Conservation (phyloP, 768 basidiomycete species). For the Auricularia heimuer region DNA sequence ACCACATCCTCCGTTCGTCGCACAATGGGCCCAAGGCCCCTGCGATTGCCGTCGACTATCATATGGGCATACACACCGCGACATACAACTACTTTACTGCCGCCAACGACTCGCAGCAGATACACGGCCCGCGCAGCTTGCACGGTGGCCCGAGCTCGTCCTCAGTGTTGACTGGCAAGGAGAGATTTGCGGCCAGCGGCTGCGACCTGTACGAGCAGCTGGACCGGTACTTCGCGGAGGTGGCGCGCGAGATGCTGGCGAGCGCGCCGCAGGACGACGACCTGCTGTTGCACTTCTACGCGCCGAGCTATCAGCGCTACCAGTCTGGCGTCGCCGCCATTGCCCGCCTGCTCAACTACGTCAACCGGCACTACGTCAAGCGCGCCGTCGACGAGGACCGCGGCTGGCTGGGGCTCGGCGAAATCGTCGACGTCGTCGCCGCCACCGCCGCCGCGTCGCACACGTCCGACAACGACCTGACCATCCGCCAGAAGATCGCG, state of each 20-base stretch:
- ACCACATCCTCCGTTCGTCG: slow-evolving; percentile 67
- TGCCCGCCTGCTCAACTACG: slow-evolving; percentile 65
- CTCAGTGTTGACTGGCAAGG: neutral
- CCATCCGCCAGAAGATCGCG: slow-evolving; percentile 43
- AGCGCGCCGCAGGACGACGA: slow-evolving; percentile 58
- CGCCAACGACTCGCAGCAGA: slow-evolving; percentile 10
- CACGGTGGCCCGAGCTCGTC: neutral
- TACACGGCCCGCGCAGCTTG: neutral
- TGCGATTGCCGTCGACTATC: slow-evolving; percentile 59
- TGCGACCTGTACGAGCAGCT: slow-evolving; percentile 65
- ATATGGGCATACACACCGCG: slow-evolving; percentile 73
- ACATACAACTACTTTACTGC: slow-evolving; percentile 65
- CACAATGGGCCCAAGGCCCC: slow-evolving; percentile 57
- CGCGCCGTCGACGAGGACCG: slow-evolving; percentile 69
- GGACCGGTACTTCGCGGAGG: slow-evolving; percentile 59
- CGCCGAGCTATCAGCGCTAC: slow-evolving; percentile 64
- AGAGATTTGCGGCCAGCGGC: slow-evolving; percentile 33
- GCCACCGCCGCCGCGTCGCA: slow-evolving; percentile 24
- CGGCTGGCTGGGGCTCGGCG: slow-evolving; percentile 63
- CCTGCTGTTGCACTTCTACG: slow-evolving; percentile 56
- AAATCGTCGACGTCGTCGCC: slow-evolving; percentile 52
- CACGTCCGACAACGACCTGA: neutral
- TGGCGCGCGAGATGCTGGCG: slow-evolving; percentile 50
- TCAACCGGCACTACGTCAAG: slow-evolving; percentile 63
- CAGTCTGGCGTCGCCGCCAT: slow-evolving; percentile 56